These are phyloP conservation scores for Oryza nivara DNA, from an alignment of 176 grass and related monocot genomes.

Conservation along the genomic window DNA sequence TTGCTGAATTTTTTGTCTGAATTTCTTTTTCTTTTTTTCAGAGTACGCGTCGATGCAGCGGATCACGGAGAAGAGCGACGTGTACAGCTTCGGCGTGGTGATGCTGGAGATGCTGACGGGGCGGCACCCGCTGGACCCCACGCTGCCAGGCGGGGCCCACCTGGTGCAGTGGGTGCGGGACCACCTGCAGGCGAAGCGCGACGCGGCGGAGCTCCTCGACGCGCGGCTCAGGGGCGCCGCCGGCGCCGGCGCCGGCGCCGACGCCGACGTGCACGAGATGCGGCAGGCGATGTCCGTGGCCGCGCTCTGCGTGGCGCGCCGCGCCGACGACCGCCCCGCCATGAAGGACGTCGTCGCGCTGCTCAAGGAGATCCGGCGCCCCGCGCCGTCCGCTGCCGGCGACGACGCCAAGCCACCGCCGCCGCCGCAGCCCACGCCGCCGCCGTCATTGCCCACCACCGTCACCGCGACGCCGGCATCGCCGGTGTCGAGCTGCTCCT, in stretches of 20 bases:
- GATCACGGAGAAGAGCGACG: constrained; percentile 88
- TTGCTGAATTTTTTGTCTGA: neutral
- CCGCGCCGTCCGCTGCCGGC: constrained; percentile 33
- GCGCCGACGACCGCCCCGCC: constrained; percentile 67
- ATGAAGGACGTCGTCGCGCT: constrained; percentile 91
- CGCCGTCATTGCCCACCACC: neutral
- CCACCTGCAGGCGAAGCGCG: constrained; percentile 60
- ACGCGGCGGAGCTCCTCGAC: constrained; percentile 67
- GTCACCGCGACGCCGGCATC: constrained; percentile 12
- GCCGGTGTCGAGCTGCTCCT: constrained; percentile 64
- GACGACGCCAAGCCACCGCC: constrained; percentile 34
- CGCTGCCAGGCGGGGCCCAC: constrained; percentile 72
- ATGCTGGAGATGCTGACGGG: constrained; percentile 84
- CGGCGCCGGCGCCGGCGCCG: constrained; percentile 5
- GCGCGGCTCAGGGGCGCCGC: constrained; percentile 45
- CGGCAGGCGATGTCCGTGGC: constrained; percentile 74
- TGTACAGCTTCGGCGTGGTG: constrained; percentile 96
- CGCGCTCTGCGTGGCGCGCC: constrained; percentile 60
- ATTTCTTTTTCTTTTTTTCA: constrained; percentile 16
- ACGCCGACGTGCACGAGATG: constrained; percentile 75
- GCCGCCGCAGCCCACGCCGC: neutral
- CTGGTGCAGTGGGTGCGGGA: constrained; percentile 88
- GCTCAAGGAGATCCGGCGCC: constrained; percentile 73
- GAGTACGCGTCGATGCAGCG: constrained; percentile 90
- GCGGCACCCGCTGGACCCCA: constrained; percentile 78